Base-by-base conservation (phyloP, 2,329 filamentous ascomycete species). In the Cryphonectria nitschkei region DNA sequence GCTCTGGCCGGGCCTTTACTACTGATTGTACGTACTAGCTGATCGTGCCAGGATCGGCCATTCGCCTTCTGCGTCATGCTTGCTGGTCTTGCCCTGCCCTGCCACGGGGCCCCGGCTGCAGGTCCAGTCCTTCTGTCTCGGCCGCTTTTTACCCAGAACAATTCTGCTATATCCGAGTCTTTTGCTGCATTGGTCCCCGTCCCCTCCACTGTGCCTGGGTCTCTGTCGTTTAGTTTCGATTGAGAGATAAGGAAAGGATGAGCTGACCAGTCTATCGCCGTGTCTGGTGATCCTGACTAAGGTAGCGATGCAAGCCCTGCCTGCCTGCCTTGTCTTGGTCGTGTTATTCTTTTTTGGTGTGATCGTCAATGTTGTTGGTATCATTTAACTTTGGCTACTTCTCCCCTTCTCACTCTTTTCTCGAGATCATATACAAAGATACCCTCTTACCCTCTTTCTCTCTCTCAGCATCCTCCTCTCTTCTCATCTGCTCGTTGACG, bases 31-130 rank as follows among this genome's bases (percentile, higher is more conserved):
- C 22, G 43, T 16, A 46, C 16, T 7, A 46, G 16, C 3, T n/a
- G 46, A 50, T 46, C 5, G 19, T 16, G 52, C 5, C 39, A 16
- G n/a, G 70, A 69, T 71, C 70, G 62, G 16, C 62, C 26, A 13
- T 32, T 64, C 67, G 29, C 70, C 62, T 41, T 69, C 67, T 62
- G 70, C 70, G 62, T 71, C 70, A 71, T 71, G 34, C 52, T 67
- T 64, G 32, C 26, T 39, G 37, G 8, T 39, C 37, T 2, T 39
- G 37, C n/a, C 46, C 19, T 29, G 52, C 52, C 52, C 52, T 16
- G 52, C 26, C 54, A 26, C 16, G 46, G 2, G 2, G 46, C 22
- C 46, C 46, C n/a, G 16, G 19, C 46, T 3, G 19, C 19, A 50
- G 46, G 46, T 2, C 19, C 19, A n/a, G 46, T 16, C 19, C 19